phyloP scores from a whole-genome alignment of 352 stramenopile genomes.

The Aphanomyces stellatus region DNA sequence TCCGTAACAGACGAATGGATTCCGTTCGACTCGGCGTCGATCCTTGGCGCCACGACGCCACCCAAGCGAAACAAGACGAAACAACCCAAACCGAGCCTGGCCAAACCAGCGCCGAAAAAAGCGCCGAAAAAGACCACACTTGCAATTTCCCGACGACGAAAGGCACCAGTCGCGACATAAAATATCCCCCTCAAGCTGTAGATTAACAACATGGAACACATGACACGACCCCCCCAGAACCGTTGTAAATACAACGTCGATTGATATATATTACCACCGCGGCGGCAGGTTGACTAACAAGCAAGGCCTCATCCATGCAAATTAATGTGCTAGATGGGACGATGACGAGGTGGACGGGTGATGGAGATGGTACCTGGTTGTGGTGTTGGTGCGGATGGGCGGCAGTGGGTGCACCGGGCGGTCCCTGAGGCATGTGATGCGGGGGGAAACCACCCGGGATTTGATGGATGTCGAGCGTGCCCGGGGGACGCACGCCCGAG shows the following conservation, averaged over 20 bases:
- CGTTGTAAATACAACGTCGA: no score
- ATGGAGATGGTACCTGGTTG: neutral
- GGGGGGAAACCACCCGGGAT: neutral
- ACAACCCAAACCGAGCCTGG: neutral
- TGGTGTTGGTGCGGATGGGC: constrained; percentile 2
- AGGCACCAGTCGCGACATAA: no score
- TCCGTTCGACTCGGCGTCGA: neutral
- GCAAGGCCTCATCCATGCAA: neutral
- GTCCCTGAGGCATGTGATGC: neutral
- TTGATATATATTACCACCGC: no score
- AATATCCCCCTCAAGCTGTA: neutral
- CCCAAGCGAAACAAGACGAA: no score
- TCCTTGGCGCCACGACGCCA: neutral
- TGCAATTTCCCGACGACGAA: no score
- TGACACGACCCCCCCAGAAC: no score
- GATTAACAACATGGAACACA: neutral
- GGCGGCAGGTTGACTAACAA: neutral
- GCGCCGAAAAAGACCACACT: neutral
- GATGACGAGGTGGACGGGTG: neutral
- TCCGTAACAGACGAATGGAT: constrained; percentile 6
- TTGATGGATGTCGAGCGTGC: neutral
- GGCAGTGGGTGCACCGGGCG: neutral
- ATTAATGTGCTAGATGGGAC: constrained; percentile 8
- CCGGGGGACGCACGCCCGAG: constrained; percentile 45
- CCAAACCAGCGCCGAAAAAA: neutral